Evolutionary conservation across 495 filamentous ascomycete genomes (phyloP), one percentile per base, ranked within the genome.

Genomic region (Lophiotrema nucula): DNA sequence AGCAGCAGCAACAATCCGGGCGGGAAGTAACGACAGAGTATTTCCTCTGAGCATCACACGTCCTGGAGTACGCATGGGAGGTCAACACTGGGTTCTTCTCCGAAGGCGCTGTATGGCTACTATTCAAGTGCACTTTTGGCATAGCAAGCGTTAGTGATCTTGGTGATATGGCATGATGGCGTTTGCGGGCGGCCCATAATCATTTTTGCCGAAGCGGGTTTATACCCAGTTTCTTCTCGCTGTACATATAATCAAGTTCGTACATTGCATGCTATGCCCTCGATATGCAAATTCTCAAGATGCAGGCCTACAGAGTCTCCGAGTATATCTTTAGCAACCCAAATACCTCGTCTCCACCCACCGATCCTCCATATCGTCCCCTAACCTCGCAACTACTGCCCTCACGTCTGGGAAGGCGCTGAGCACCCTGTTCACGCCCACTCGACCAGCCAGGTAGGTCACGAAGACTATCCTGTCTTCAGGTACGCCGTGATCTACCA

Each of bases 401-500:
- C 83, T 83, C 12, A 96, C 81, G 15, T 85, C 85, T 0, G 93
- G 90, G 60, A 90, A 98, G 11, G 95, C 93, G 33, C 85, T 89
- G 35, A 86, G 83, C 57, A 98, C 73, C 47, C 93, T 77, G 56
- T 91, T 88, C 39, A 97, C 67, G 0, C 92, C 93, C 56, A 83
- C 81, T 59, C 81, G 83, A n/a, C 89, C 89, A 0, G 89, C 90
- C 53, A 87, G 82, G 67, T 89, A 92, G 4, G 90, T 91, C 39
- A 93, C 90, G 71, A 95, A 89, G 24, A 95, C 87, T 56, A 98
- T 93, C 52, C 79, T 83, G 16, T 89, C 83, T 67, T 92, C 85
- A 18, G 81, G 73, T n/a, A 97, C 91, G 1, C 93, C 93, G 67
- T 97, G 90, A 72, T 98, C 93, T 39, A 95, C 83, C 54, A 98